phyloP scores from a whole-genome alignment of 371 early-diverging fungal species.

The Massospora cicadina region DNA sequence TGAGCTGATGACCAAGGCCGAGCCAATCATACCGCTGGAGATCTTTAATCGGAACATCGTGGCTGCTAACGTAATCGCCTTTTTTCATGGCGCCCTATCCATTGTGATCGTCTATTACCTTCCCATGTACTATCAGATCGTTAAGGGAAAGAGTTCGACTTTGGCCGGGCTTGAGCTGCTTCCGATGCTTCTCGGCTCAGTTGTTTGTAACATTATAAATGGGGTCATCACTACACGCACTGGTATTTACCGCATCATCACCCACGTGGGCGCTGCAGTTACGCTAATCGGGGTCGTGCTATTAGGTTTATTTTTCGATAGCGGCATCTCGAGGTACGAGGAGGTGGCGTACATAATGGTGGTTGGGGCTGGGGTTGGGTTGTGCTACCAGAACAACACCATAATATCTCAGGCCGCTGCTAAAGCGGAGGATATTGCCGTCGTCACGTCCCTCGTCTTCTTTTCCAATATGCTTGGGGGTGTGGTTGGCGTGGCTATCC shows the following conservation, averaged over 20 bases:
- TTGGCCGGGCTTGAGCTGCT: slow-evolving; percentile 34
- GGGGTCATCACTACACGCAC: slow-evolving; percentile 17
- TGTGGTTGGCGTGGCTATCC: slow-evolving; percentile 28
- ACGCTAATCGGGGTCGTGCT: slow-evolving; percentile 20
- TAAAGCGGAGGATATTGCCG: slow-evolving; percentile 20
- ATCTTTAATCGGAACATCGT: slow-evolving; percentile 28
- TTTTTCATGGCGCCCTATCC: slow-evolving; percentile 29
- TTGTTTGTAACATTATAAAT: slow-evolving; percentile 16
- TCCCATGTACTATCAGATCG: slow-evolving; percentile 35
- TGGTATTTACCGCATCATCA: slow-evolving; percentile 21
- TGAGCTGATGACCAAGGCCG: slow-evolving; percentile 31
- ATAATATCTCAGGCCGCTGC: slow-evolving; percentile 30
- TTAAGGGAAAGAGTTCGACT: slow-evolving; percentile 31
- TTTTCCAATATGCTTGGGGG: slow-evolving; percentile 31
- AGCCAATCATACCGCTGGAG: slow-evolving; percentile 33
- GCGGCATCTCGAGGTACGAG: background rate
- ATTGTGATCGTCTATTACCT: slow-evolving; percentile 31
- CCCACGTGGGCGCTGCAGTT: slow-evolving; percentile 23
- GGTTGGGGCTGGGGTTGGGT: slow-evolving; percentile 28
- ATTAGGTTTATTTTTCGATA: background rate
- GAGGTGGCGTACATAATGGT: slow-evolving; percentile 25
- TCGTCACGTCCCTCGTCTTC: slow-evolving; percentile 24
- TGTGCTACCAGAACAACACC: slow-evolving; percentile 20
- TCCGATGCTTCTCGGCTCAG: slow-evolving; percentile 29
- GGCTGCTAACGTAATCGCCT: slow-evolving; percentile 20